Conservation (phyloP, 2,329 filamentous ascomycete species). For the Trichoderma breve region DNA sequence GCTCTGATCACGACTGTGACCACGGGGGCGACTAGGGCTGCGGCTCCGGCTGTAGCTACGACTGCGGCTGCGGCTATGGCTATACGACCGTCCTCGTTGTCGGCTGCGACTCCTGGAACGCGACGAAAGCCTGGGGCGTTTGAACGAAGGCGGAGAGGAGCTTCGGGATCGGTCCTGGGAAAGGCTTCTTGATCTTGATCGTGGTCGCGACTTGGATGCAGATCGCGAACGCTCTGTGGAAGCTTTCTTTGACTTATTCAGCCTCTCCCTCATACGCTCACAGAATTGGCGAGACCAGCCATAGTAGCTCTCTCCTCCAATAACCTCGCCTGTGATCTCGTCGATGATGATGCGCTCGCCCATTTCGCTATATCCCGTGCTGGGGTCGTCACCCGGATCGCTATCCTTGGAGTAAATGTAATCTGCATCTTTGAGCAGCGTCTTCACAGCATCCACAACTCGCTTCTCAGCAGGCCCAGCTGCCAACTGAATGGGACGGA, state of each 20-base stretch:
- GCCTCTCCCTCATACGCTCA: conserved; percentile 69
- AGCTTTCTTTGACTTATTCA: conserved; percentile 32
- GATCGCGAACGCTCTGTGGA: conserved; percentile 38
- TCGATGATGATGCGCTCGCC: conserved; percentile 67
- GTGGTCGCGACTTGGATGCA: conserved; percentile 31
- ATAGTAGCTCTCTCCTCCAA: conserved; percentile 74
- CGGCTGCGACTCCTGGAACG: conserved; percentile 28
- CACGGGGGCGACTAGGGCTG: conserved; percentile 15
- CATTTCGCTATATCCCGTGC: conserved; percentile 69
- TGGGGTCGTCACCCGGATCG: conserved; percentile 46
- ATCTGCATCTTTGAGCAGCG: conserved; percentile 67
- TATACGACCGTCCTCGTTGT: conserved; percentile 1
- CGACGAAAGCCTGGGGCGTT: conserved; percentile 31
- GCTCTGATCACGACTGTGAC: conserved; percentile 22
- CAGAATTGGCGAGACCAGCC: conserved; percentile 83
- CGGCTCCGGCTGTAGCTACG: conserved; percentile 22
- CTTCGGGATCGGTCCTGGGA: conserved; percentile 33
- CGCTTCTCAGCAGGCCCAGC: conserved; percentile 65
- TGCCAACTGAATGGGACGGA: conserved; percentile 69
- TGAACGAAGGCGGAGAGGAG: conserved; percentile 32
- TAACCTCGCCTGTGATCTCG: conserved; percentile 62
- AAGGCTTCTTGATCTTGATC: conserved; percentile 32
- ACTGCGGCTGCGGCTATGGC: conserved; percentile 36
- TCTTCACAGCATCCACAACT: conserved; percentile 67
- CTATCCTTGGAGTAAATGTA: conserved; percentile 60